phyloP scores from a whole-genome alignment of 257 asterid species.

The Catharanthus roseus region DNA sequence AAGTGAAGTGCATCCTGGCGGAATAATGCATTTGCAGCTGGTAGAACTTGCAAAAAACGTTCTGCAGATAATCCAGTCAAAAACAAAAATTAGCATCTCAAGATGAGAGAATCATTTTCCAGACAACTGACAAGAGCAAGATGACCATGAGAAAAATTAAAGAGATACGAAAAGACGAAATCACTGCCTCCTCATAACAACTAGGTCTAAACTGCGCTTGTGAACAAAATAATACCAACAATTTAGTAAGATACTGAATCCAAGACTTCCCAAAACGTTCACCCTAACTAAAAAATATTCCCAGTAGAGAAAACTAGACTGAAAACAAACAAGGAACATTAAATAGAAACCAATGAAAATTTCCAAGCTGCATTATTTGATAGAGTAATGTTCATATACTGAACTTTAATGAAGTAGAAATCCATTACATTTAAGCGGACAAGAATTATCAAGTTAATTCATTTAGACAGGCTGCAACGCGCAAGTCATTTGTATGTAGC shows the following conservation, averaged over 20 bases:
- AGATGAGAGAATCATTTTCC: background rate
- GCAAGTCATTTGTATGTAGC: background rate
- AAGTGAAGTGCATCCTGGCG: slow-evolving; percentile 20
- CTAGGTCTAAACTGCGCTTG: background rate
- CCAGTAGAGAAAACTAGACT: background rate
- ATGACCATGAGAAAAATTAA: background rate
- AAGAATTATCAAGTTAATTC: background rate
- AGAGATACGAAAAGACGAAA: background rate
- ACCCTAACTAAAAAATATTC: background rate
- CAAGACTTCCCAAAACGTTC: background rate
- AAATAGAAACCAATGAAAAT: background rate
- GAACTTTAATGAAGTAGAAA: background rate
- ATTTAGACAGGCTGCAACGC: background rate
- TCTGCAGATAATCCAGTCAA: slow-evolving; percentile 31
- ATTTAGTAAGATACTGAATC: background rate
- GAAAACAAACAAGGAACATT: background rate
- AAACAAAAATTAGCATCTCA: background rate
- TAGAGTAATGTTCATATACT: background rate
- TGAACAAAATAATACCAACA: background rate
- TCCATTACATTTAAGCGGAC: background rate
- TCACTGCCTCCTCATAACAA: no score
- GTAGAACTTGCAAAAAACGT: slow-evolving; percentile 24
- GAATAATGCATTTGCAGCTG: slow-evolving; percentile 37
- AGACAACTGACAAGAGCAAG: background rate
- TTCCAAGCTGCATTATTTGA: background rate